Conservation (phyloP, 805 yeast species). For the Metschnikowia lachancei region DNA sequence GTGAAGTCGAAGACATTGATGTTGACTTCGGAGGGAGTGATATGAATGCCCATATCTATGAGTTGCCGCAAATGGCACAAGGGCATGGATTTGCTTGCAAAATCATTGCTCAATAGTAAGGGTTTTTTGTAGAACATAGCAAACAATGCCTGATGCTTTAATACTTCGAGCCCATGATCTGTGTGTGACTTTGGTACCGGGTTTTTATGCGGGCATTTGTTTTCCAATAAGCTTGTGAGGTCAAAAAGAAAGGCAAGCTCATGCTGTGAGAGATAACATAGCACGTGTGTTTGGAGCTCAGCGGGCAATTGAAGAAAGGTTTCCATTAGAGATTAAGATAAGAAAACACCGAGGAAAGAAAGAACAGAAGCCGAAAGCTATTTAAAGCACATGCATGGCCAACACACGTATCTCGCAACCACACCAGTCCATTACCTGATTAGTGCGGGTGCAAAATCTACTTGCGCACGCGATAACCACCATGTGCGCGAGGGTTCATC, state of each 20-base stretch:
- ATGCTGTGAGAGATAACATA: constrained; percentile 15
- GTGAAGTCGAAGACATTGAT: constrained; percentile 17
- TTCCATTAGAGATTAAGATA: constrained; percentile 7
- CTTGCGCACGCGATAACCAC: constrained; percentile 12
- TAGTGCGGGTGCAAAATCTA: not conserved
- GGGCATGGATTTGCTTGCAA: constrained; percentile 10
- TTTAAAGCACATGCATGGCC: constrained; percentile 1
- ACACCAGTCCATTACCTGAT: constrained; percentile 5
- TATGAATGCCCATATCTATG: constrained; percentile 17
- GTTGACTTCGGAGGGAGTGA: constrained; percentile 22
- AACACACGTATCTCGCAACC: constrained; percentile 7
- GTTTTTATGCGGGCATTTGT: not conserved
- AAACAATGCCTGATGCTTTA: constrained; percentile 16
- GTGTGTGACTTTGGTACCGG: not conserved
- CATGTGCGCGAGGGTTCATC: not conserved
- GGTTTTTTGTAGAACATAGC: constrained; percentile 14
- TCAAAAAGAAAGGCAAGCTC: constrained; percentile 19
- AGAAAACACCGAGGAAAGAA: not conserved
- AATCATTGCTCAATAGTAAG: constrained; percentile 15
- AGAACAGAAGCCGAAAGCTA: not conserved
- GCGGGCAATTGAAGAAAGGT: constrained; percentile 18
- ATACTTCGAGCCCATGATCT: constrained; percentile 6
- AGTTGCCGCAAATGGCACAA: constrained; percentile 20
- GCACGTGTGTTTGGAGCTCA: constrained; percentile 18
- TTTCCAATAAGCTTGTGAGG: constrained; percentile 7